Base-by-base conservation (phyloP, 257 asterid genomes). In the Solanum peruvianum region DNA sequence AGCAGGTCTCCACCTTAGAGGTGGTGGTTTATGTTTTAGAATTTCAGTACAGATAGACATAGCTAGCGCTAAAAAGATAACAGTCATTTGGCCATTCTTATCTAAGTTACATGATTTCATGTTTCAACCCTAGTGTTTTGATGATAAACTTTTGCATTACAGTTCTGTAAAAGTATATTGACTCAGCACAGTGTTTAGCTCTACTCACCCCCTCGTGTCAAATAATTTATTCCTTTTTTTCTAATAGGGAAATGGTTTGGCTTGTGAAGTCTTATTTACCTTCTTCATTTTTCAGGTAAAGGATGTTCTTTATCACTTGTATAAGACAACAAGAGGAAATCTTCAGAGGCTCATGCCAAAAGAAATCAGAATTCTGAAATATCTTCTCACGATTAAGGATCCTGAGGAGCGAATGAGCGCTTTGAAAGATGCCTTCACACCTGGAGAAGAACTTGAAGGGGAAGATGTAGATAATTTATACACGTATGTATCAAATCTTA, bases 301-400 rank as follows among this genome's bases (percentile, higher is more conserved):
- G 91, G 99, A 96, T 86, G 88, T 96, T 29, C 33, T 97, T 84
- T 97, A 88, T 89, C 99, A 97, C 90, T 88, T 96, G 84, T 97
- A 97, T 86, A 91, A 69, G 87, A 91, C 94, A 69, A 92, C 98
- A 60, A 87, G 92, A 78, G 98, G 97, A 64, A 96, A 93, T 92
- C 94, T 95, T 64, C 98, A 97, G 93, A 93, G 98, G 93, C 94
- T 89, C 23, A 88, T 97, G 95, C 99, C 99, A 6, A 96, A 95
- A 93, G 99, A 96, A 89, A 90, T 97, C 85, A 92, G 99, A 92
- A 96, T 97, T 88, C 93, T 95, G 29, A 97, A 97, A 91, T 93
- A 94, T 88, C 92, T 97, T 64, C 96, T 96, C 16, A 94, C 94
- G 62, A 92, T 97, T 70, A 91, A 97, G 89, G 98, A 96, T 92